A percentile compares a stretch with the other conserved stretches of the same genome.
These are phyloP conservation scores for Termitomyces bulborhizus DNA, from an alignment of 768 basidiomycete species.

Conservation along the genomic window DNA sequence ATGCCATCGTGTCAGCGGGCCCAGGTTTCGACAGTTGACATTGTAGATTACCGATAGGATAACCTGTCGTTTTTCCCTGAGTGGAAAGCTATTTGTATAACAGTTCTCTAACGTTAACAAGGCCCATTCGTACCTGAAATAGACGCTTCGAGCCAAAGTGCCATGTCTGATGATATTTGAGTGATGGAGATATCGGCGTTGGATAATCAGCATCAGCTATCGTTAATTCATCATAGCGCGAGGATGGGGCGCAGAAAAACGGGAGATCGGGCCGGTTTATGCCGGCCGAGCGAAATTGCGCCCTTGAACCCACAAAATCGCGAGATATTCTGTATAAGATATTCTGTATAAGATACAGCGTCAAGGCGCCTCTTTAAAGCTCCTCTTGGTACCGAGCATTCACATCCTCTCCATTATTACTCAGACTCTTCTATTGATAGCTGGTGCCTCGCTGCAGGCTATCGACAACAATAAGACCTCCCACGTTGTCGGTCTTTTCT, in stretches of 20 bases:
- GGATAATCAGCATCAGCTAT: too few relatives aligned
- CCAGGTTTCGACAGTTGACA: not conserved
- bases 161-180: too few relatives aligned
- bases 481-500: not conserved
- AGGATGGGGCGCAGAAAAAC: too few relatives aligned
- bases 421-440: not conserved
- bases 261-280: too few relatives aligned
- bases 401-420: not conserved
- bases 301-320: too few relatives aligned
- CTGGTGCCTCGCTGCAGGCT: not conserved
- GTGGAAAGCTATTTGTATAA: not conserved
- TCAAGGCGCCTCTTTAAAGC: not conserved
- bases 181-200: too few relatives aligned
- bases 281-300: too few relatives aligned
- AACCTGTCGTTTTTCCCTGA: not conserved
- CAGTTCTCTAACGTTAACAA: not conserved
- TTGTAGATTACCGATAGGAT: not conserved
- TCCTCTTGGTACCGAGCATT: not conserved
- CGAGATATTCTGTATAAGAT: too few relatives aligned
- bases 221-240: too few relatives aligned
- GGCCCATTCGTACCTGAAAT: not conserved
- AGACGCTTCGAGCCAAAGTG: too few relatives aligned
- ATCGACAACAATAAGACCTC: constrained; percentile 4
- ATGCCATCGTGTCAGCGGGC: not conserved
- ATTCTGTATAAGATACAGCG: not conserved